Evolutionary conservation across 768 basidiomycete genomes (phyloP), one percentile per base, ranked within the genome.

Genomic region (Amanita subjunquillea): DNA sequence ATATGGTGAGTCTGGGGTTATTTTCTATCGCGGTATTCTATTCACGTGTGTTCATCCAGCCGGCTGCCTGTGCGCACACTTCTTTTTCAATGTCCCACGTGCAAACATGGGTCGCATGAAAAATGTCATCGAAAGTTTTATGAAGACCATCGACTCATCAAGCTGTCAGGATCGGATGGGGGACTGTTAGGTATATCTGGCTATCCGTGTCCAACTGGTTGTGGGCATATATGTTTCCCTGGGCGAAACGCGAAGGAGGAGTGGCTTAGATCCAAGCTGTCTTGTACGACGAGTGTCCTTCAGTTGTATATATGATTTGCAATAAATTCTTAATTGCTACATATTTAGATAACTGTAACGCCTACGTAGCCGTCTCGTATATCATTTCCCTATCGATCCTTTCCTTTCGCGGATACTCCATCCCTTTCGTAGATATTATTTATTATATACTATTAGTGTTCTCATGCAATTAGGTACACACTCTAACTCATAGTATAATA

Each of bases 101-200:
- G 90, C 62, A 68, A 76, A 40, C 90, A 92, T 56, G 90, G 90
- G 0, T 89, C 89, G 0, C 90, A 92, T 57, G 83, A 85, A 57
- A 73, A 76, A 17, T 92, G 90, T 65, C 90, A 88, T 59, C 75
- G 79, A 37, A 69, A 72, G 29, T 89, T 82, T 60, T 87, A 88
- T 59, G 67, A 76, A 57, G 70, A 73, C 37, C 77, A 74, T 20
- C 80, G 82, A 1, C 74, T 81, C 74, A 64, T 3, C 54, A 58
- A 39, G 50, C 65, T 43, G 54, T 62, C 20, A 60, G 59, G 15
- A 53, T 55, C 34, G 50, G 53, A 17, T 39, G 42, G 40, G 52
- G 30, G 34, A 51, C 37, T 55, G 47, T 56, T 60, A 23, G 59
- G 57, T 20, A 50, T 78, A 34, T 62, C 68, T 10, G 87, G 82